phyloP scores from a whole-genome alignment of 768 basidiomycete genomes.

The Boletus barrowsii region DNA sequence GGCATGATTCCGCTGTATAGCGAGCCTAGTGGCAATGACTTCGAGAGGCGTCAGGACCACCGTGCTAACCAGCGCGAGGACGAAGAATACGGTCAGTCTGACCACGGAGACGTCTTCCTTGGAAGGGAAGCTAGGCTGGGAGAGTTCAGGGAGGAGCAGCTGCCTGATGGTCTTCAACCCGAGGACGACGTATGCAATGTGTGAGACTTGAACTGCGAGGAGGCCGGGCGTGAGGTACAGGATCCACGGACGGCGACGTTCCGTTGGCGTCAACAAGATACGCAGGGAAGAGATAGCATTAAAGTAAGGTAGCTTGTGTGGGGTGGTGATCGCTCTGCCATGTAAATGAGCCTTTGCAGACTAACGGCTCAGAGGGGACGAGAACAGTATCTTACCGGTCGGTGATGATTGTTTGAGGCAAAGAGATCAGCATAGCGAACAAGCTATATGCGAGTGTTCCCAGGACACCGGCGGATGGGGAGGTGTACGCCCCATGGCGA shows the following conservation, averaged over 20 bases:
- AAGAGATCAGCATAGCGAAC: constrained; percentile 60
- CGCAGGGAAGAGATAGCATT: constrained; percentile 57
- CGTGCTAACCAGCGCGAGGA: constrained; percentile 55
- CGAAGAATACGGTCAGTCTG: constrained; percentile 54
- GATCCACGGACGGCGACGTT: constrained; percentile 74
- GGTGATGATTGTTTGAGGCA: constrained; percentile 71
- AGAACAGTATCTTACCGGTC: constrained; percentile 53
- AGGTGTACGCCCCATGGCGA: constrained; percentile 62
- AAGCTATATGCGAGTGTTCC: constrained; percentile 65
- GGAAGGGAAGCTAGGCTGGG: constrained; percentile 31
- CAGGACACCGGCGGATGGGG: constrained; percentile 58
- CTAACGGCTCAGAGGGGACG: not conserved
- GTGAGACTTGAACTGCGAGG: constrained; percentile 40
- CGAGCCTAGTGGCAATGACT: constrained; percentile 73
- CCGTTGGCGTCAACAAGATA: constrained; percentile 75
- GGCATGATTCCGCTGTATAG: constrained; percentile 82
- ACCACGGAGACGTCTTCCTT: constrained; percentile 45
- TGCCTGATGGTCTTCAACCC: constrained; percentile 42
- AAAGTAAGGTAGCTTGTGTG: constrained; percentile 69
- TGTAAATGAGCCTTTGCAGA: not conserved
- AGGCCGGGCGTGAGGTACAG: constrained; percentile 77
- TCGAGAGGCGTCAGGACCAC: constrained; percentile 70
- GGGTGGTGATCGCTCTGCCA: constrained; percentile 76
- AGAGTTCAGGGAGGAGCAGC: constrained; percentile 57
- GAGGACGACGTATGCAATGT: constrained; percentile 45